A percentile compares a stretch with the other conserved stretches of the same genome.
These are phyloP conservation scores for Westerdykella aurantiaca DNA, from an alignment of 2,329 filamentous ascomycete species.

Conservation along the genomic window DNA sequence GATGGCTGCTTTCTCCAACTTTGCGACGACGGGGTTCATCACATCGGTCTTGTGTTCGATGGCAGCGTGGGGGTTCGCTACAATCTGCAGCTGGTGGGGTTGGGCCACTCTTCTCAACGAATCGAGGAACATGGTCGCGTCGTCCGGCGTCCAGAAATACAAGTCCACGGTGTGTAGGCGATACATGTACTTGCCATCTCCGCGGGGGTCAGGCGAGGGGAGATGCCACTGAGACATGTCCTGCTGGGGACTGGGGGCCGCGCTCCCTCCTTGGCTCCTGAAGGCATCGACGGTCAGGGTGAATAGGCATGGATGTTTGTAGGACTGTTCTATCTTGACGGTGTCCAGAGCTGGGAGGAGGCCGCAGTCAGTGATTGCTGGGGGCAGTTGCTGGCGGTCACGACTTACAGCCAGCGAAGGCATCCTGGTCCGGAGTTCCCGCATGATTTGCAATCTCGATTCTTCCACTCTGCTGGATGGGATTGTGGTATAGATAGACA, in stretches of 20 bases:
- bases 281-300: conserved; percentile 56
- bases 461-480: conserved; percentile 59
- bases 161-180: conserved; percentile 69
- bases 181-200: conserved; percentile 75
- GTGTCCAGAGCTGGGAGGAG: conserved; percentile 55
- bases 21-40: conserved; percentile 66
- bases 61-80: conserved; percentile 34
- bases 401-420: conserved; percentile 66
- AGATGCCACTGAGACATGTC: conserved; percentile 63
- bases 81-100: conserved; percentile 44
- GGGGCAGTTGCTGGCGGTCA: not conserved
- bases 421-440: conserved; percentile 71
- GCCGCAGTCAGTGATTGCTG: conserved; percentile 14
- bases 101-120: conserved; percentile 62
- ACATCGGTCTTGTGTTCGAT: conserved; percentile 43
- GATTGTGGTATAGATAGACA: conserved; percentile 73
- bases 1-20: conserved; percentile 66
- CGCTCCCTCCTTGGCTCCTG: conserved; percentile 25
- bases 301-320: conserved; percentile 67
- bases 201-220: conserved; percentile 63
- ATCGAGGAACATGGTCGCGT: conserved; percentile 65
- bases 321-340: conserved; percentile 62
- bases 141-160: conserved; percentile 72
- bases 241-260: conserved; percentile 42
- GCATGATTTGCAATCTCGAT: conserved; percentile 71